These are phyloP conservation scores for Clarireedia homoeocarpa DNA, from an alignment of 2,329 filamentous ascomycete species.

Conservation along the genomic window DNA sequence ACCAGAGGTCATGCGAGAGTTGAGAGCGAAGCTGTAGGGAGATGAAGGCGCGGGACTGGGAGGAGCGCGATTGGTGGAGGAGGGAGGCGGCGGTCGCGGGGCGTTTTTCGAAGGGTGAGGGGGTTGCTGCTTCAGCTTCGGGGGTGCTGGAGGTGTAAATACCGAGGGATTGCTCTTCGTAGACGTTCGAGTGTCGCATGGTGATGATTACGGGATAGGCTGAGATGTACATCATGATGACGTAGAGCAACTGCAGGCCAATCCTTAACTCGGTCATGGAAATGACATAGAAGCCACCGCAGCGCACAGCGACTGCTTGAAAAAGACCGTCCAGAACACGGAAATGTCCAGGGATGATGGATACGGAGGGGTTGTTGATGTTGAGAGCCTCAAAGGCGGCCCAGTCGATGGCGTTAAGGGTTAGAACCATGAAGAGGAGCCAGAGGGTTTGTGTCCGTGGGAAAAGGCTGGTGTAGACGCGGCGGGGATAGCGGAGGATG, in stretches of 20 bases:
- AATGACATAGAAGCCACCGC: conserved; percentile 50
- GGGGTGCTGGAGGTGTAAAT: conserved; percentile 35
- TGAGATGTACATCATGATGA: conserved; percentile 61
- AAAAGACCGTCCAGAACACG: conserved; percentile 59
- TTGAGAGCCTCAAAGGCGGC: conserved; percentile 58
- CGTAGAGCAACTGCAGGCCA: conserved; percentile 39
- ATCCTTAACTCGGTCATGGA: conserved; percentile 1
- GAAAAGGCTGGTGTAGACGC: conserved; percentile 58
- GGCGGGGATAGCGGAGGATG: conserved; percentile 47
- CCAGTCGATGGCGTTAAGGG: conserved; percentile 58
- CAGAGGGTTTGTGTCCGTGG: conserved; percentile 58
- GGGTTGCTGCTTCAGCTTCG: not conserved
- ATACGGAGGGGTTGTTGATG: conserved; percentile 49
- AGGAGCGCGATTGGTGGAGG: too few species aligned
- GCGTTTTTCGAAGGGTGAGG: not conserved
- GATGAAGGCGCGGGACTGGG: conserved; percentile 16
- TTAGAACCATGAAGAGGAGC: conserved; percentile 51
- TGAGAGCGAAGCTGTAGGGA: conserved; percentile 50
- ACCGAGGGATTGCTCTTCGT: conserved; percentile 60
- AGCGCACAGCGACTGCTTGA: conserved; percentile 55
- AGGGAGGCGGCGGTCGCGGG: not conserved
- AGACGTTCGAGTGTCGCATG: conserved; percentile 62
- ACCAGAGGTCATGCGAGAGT: conserved; percentile 60
- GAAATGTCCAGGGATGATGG: conserved; percentile 42
- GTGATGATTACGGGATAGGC: conserved; percentile 56